Percentiles rank a stretch among this genome's conserved stretches.
These are phyloP conservation scores for Aspergillus intermedius DNA, from an alignment of 2,329 filamentous ascomycete species.

Conservation along the genomic window DNA sequence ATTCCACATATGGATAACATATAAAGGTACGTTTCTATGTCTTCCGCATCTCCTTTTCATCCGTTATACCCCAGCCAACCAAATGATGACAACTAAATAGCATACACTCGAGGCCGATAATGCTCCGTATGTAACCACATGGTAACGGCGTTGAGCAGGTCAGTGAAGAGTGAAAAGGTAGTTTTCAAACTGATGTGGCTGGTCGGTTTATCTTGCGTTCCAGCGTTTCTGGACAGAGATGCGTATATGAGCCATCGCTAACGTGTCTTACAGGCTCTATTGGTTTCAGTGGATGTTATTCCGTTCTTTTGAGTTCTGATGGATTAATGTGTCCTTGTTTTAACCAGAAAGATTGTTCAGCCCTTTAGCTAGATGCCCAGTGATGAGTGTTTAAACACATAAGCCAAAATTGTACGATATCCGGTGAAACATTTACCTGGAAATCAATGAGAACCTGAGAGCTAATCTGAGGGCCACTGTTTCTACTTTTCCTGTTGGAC, in stretches of 20 bases:
- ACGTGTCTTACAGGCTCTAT: too few relatives aligned
- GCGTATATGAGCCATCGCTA: background rate
- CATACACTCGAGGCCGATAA: conserved; percentile 21
- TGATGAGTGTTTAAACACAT: conserved; percentile 36
- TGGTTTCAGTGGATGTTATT: too few relatives aligned
- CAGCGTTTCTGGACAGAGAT: background rate
- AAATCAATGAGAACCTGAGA: conserved; percentile 41
- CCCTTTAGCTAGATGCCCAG: conserved; percentile 18
- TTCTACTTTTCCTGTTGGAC: background rate
- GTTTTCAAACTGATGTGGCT: conserved; percentile 39
- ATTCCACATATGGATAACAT: too few relatives aligned
- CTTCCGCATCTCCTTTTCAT: too few relatives aligned
- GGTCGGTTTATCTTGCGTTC: conserved; percentile 1
- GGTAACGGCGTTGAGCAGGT: conserved; percentile 30
- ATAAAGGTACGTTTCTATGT: too few relatives aligned
- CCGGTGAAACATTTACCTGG: conserved; percentile 29
- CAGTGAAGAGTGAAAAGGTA: conserved; percentile 37
- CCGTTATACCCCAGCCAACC: conserved; percentile 1
- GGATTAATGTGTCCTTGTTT: too few relatives aligned
- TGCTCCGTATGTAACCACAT: conserved; percentile 26
- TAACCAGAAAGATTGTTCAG: too few relatives aligned
- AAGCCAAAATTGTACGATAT: conserved; percentile 44
- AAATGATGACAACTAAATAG: conserved; percentile 26
- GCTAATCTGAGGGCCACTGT: conserved; percentile 38
- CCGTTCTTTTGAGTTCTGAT: too few relatives aligned